Evolutionary conservation across 2,329 filamentous ascomycete genomes (phyloP), one percentile per base, ranked within the genome.

Genomic region (Aspergillus hiratsukae): DNA sequence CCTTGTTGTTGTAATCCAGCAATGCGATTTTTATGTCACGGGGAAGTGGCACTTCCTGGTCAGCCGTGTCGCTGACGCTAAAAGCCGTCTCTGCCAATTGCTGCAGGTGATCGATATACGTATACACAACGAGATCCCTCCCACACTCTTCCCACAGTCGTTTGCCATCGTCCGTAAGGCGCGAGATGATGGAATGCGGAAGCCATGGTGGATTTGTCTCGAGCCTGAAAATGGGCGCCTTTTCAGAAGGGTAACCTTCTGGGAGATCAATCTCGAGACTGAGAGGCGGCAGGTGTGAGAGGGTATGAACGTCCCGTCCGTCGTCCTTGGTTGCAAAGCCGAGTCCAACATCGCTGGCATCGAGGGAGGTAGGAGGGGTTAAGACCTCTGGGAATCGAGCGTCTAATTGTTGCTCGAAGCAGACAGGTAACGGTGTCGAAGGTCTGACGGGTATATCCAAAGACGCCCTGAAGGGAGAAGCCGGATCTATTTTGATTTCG

Each of bases 1-100:
- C 86, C 59, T 87, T 86, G 57, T 84, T 86, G 67, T 96, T 89
- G 65, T 89, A 91, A 62, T 91, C 88, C 46, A 96, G 73, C 14
- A 97, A 79, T 4, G 86, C 82, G 19, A 90, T 83, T 72, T 90
- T 89, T 54, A 83, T 62, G 3, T 77, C 72, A 5, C 73, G 71
- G 0, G 81, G 69, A 14, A 86, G 69, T 25, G 71, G 72, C n/a
- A 84, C 66, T 59, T 76, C 74, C 2, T 72, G 73, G 27, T 74
- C 71, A 0, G 68, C 55, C 2, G 66, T 64, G 48, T 76, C 68
- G 6, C 70, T 67, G 11, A 85, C 69, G 27, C 77, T 80, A 65
- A 86, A 86, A 1, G 77, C 77, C 3, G 74, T 72, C 62, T 86
- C 83, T 1, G 81, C 79, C 23, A 81, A 73, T 67, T 85, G 81